Evolutionary conservation across 805 yeast genomes (phyloP), one percentile per base, ranked within the genome.

Genomic region (Kuraishia floccosa): DNA sequence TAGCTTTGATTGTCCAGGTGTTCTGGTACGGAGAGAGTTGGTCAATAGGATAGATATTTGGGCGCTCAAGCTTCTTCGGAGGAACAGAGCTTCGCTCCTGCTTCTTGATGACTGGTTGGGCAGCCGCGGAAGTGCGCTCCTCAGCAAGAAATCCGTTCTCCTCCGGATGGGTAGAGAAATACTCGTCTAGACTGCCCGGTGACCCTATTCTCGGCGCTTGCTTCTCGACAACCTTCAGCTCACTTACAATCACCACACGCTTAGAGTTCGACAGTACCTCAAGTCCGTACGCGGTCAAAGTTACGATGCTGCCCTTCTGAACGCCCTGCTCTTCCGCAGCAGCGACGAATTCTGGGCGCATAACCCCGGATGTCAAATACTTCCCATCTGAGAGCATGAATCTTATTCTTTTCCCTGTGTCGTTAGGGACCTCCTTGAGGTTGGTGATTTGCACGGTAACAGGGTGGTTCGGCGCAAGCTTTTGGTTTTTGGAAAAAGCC

Each of bases 1-100:
- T 75, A 1, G 93, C 98, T 46, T 84, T 85, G 45, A 91, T 83
- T 5, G 89, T 78, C 97, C 97, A 91, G 31, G 68, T 64, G 49
- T 76, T 80, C 51, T 83, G 91, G 52, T 82, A 91, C 6, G 97
- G 97, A 9, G 96, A 84, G 31, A 91, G 61, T 39, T 78, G 84
- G 47, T 84, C 95, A 42, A 87, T 83, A 8, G 93, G 80, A 42
- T 70, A 72, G 24, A 81, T 61, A 33, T 58, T 59, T n/a, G n/a
- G n/a, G n/a, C n/a, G n/a, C n/a, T n/a, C n/a, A 19, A 68, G 64
- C 26, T 47, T 47, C 14, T 39, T 37, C 12, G 43, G 37, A 10
- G 25, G 26, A n/a, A 30, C 10, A 20, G 25, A 15, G 25, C 17
- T 28, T 30, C 20, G 8, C 22, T 35, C 31, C 13, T 31, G 30